These are phyloP conservation scores for Pythium brachiatum DNA, from an alignment of 352 stramenopile species.

Conservation along the genomic window DNA sequence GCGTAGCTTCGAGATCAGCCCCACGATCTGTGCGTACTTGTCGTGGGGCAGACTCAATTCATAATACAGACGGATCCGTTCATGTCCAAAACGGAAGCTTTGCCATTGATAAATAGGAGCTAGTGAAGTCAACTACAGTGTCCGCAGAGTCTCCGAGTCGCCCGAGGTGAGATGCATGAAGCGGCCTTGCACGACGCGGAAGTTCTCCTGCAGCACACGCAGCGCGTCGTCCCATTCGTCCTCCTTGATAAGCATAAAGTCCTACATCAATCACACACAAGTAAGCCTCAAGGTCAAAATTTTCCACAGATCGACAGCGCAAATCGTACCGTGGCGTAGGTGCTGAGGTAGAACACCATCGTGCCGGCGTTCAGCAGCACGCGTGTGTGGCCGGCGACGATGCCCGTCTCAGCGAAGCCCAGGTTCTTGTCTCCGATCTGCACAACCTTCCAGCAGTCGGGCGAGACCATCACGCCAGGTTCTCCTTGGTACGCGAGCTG, in stretches of 20 bases:
- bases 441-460: slow-evolving; percentile 60
- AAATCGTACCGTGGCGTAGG: slow-evolving; percentile 49
- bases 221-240: slow-evolving; percentile 61
- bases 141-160: not conserved
- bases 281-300: too few relatives aligned
- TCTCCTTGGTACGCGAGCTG: slow-evolving; percentile 34
- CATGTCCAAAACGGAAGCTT: not conserved
- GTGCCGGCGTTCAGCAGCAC: slow-evolving; percentile 54
- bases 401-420: slow-evolving; percentile 56
- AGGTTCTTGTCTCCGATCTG: slow-evolving; percentile 62
- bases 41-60: not conserved
- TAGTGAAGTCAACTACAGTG: not conserved
- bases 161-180: slow-evolving; percentile 35
- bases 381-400: slow-evolving; percentile 63
- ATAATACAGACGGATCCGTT: not conserved
- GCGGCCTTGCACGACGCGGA: slow-evolving; percentile 37
- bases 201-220: slow-evolving; percentile 43
- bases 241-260: slow-evolving; percentile 74
- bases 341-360: slow-evolving; percentile 70
- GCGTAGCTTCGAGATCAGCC: not conserved
- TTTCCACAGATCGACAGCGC: too few relatives aligned
- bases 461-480: slow-evolving; percentile 55
- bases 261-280: slow-evolving; percentile 29
- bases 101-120: slow-evolving; percentile 16
- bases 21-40: not conserved